A percentile compares a stretch with the other conserved stretches of the same genome.
These are phyloP conservation scores for Tetradesmus obliquus DNA, from an alignment of 139 green algal genomes.

Conservation along the genomic window DNA sequence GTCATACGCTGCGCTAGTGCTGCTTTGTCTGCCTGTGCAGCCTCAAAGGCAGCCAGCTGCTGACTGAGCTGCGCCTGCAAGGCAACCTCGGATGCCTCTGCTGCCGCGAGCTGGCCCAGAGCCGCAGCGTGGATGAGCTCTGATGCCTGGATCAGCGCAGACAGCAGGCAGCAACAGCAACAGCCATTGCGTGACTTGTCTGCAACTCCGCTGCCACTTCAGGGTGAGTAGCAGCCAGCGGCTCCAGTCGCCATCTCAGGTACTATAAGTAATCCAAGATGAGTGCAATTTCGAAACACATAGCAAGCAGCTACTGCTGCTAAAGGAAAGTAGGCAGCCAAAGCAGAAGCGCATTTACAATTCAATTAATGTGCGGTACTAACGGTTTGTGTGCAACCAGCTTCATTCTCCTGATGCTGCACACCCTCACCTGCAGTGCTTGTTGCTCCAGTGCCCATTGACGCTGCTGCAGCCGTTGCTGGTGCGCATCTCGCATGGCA, in stretches of 20 bases:
- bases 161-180: not conserved
- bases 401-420: not conserved
- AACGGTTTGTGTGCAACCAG: not conserved
- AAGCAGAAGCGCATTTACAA: no score
- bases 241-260: no score
- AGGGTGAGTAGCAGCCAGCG: no score
- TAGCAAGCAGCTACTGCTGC: no score
- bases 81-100: conserved; percentile 31
- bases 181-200: no score
- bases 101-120: conserved; percentile 27
- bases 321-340: no score
- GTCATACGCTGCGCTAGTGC: conserved; percentile 10
- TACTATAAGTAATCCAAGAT: no score
- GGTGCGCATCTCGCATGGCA: conserved; percentile 33
- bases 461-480: conserved; percentile 14
- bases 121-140: conserved; percentile 39
- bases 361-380: no score
- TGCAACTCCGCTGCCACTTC: no score
- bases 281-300: no score
- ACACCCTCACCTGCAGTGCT: conserved; percentile 26
- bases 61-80: not conserved
- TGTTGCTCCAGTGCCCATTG: conserved; percentile 22
- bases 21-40: conserved; percentile 10
- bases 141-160: conserved; percentile 14
- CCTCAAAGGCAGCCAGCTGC: conserved; percentile 33